Base-by-base conservation (phyloP, 257 asterid genomes). In the Scutellaria baicalensis region DNA sequence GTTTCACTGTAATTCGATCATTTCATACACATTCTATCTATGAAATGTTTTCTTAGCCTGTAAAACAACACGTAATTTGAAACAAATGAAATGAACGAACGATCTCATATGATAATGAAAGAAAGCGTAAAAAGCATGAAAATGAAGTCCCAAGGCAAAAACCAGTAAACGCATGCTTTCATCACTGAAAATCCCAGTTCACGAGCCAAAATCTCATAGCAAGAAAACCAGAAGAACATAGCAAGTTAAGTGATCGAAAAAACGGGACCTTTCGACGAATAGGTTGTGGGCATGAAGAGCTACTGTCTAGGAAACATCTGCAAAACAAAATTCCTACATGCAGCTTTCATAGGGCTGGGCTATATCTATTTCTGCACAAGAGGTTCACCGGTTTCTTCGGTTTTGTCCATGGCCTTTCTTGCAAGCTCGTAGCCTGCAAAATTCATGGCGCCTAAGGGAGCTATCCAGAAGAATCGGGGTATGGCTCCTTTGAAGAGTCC, bases 401-500 rank as follows among this genome's bases (percentile, higher is more conserved):
- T 81, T 75, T 79, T 82, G 75, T 84, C 95, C 96, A 93, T 90
- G 6, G 98, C 98, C 81, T 88, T 90, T 65, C 84, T 84, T 11
- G 95, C 91, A 36, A 93, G 89, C 85, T 93, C 98, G 20, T 93
- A 93, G 35, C 98, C 98, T 8, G 98, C 97, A 21, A 93, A 93
- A 69, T 93, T 93, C 95, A 93, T 88, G 49, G 98, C 98, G 9
- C 98, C 98, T 0, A 93, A 80, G 4, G 98, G 98, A 69, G 98
- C 98, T 8, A 93, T 87, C 97, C 98, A 93, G 88, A 93, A 90
- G 84, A 93, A 93, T 33, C 98, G 84, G 18, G 98, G 98, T 18
- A 90, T 48, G 1, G 98, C 96, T 58, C 98, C 98, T 81, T 90
- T 93, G 50, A 93, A 93, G 55, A 93, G 70, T 17, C 97, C 98